A percentile compares a stretch with the other conserved stretches of the same genome.
Evolutionary conservation across 257 asterid genomes (phyloP).

Genomic region (Nicotiana obtusifolia): DNA sequence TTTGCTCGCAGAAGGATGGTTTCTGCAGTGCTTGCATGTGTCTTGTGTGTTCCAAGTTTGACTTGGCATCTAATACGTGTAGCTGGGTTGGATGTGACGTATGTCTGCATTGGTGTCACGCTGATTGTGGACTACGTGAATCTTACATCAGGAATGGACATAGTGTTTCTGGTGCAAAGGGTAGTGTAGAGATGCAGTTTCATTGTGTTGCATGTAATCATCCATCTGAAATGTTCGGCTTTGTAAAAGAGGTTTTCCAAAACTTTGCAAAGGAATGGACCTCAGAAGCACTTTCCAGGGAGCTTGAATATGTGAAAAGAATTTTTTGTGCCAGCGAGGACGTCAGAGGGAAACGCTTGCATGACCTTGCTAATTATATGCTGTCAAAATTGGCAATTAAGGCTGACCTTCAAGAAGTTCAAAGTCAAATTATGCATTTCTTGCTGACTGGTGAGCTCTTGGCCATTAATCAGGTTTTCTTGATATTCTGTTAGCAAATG

Average conservation of each 20-base stretch:
- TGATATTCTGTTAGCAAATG: not conserved
- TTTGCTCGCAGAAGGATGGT: slow-evolving; percentile 62
- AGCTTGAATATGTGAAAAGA: slow-evolving; percentile 72
- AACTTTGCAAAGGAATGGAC: slow-evolving; percentile 85
- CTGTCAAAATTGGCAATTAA: slow-evolving; percentile 51
- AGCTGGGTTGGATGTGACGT: slow-evolving; percentile 99
- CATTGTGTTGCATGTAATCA: slow-evolving; percentile 95
- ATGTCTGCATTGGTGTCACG: slow-evolving; percentile 98
- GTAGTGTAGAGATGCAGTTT: slow-evolving; percentile 86
- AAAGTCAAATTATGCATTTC: slow-evolving; percentile 50
- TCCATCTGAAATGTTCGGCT: slow-evolving; percentile 99
- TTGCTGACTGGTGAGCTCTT: slow-evolving; percentile 56
- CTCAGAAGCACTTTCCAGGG: slow-evolving; percentile 68
- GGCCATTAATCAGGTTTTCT: not conserved
- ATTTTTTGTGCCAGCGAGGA: slow-evolving; percentile 73
- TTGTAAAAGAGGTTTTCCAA: slow-evolving; percentile 89
- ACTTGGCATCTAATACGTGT: slow-evolving; percentile 87
- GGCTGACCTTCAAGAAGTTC: slow-evolving; percentile 62
- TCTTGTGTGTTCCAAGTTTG: slow-evolving; percentile 92
- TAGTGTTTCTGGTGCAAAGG: slow-evolving; percentile 57
- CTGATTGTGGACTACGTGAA: slow-evolving; percentile 87
- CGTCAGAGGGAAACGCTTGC: slow-evolving; percentile 69
- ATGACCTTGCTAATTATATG: slow-evolving; percentile 55
- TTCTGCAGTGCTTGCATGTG: slow-evolving; percentile 98
- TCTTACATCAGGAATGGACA: slow-evolving; percentile 72